phyloP scores from a whole-genome alignment of 2,329 filamentous ascomycete species.

The Fonsecaea pugnacius region DNA sequence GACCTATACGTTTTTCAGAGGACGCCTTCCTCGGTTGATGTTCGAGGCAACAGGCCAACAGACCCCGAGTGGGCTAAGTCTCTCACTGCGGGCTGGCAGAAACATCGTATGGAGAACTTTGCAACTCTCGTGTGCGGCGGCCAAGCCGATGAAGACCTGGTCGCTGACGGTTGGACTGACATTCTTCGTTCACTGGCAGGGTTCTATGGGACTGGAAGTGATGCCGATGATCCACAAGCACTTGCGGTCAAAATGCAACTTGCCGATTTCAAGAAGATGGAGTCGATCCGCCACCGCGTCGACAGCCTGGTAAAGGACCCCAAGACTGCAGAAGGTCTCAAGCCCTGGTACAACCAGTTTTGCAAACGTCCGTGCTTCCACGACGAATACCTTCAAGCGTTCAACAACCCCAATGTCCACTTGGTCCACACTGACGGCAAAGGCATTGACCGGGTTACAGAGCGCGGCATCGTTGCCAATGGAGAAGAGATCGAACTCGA shows the following conservation, averaged over 20 bases:
- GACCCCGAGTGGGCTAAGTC: constrained; percentile 17
- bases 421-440: constrained; percentile 64
- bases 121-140: constrained; percentile 32
- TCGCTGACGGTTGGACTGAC: constrained; percentile 40
- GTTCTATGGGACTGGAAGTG: not conserved
- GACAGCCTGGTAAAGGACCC: constrained; percentile 57
- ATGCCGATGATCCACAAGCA: not conserved
- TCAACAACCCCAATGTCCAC: constrained; percentile 63
- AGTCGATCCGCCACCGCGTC: constrained; percentile 51
- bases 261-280: constrained; percentile 36
- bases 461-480: constrained; percentile 53
- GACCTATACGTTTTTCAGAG: constrained; percentile 43
- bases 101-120: constrained; percentile 40
- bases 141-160: constrained; percentile 34
- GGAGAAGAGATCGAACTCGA: constrained; percentile 34
- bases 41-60: constrained; percentile 31
- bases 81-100: constrained; percentile 39
- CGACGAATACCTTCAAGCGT: constrained; percentile 43
- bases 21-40: constrained; percentile 47
- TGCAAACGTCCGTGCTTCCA: constrained; percentile 64
- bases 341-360: constrained; percentile 64
- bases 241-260: constrained; percentile 13
- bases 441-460: constrained; percentile 55
- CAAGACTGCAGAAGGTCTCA: constrained; percentile 51
- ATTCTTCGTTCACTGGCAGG: not conserved